phyloP scores from a whole-genome alignment of 2,329 filamentous ascomycete species.

The Paecilomyces dactylethromorphus region DNA sequence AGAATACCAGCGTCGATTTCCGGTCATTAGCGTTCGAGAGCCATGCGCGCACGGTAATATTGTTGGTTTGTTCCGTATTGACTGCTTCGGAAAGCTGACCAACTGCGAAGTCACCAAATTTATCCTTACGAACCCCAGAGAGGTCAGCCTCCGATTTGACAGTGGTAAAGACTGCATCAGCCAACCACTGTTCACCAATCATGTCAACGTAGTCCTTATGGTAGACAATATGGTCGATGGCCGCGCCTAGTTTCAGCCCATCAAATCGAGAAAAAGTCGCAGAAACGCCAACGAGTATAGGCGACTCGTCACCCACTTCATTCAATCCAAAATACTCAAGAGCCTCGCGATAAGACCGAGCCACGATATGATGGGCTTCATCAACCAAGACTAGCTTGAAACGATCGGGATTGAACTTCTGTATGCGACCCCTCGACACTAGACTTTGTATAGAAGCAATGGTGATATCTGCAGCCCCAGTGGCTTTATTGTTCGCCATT shows the following conservation, averaged over 20 bases:
- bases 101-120: conserved; percentile 71
- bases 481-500: conserved; percentile 73
- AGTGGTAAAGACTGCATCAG: conserved; percentile 89
- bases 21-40: conserved; percentile 64
- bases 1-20: conserved; percentile 87
- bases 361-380: conserved; percentile 94
- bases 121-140: conserved; percentile 57
- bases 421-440: conserved; percentile 65
- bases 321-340: conserved; percentile 73
- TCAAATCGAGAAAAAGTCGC: conserved; percentile 77
- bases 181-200: conserved; percentile 87
- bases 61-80: conserved; percentile 75
- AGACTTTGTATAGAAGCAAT: conserved; percentile 86
- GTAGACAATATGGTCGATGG: conserved; percentile 93
- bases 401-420: conserved; percentile 68
- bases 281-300: conserved; percentile 80
- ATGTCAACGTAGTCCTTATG: conserved; percentile 78
- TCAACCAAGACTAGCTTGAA: conserved; percentile 94
- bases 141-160: conserved; percentile 78
- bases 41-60: conserved; percentile 82
- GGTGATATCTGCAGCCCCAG: conserved; percentile 82
- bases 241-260: conserved; percentile 71
- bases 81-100: conserved; percentile 73
- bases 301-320: conserved; percentile 43
- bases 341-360: conserved; percentile 67